A percentile compares a stretch with the other conserved stretches of the same genome.
Evolutionary conservation across 371 early-diverging fungal species (phyloP).

Genomic region (Mortierella sp.): DNA sequence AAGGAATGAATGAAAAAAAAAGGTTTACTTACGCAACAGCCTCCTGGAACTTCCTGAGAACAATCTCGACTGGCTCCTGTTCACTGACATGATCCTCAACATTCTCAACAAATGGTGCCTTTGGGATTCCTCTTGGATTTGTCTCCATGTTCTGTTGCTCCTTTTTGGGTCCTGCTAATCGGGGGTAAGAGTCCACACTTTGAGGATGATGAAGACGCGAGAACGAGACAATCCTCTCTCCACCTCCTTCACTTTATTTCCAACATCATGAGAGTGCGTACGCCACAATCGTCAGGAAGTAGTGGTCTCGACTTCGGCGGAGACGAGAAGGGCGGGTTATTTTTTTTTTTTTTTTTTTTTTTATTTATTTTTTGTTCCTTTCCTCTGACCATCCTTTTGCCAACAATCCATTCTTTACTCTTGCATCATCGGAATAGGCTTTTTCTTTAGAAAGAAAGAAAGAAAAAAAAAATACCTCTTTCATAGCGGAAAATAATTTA

Average conservation of each 20-base stretch:
- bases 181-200: background rate
- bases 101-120: slow-evolving; percentile 95
- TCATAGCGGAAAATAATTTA: no score
- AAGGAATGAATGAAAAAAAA: background rate
- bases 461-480: no score
- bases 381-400: background rate
- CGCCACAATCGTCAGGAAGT: background rate
- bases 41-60: slow-evolving; percentile 92
- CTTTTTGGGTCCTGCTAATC: background rate
- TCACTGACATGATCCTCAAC: slow-evolving; percentile 88
- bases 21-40: slow-evolving; percentile 77
- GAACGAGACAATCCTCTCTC: no score
- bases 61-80: slow-evolving; percentile 79
- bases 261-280: background rate
- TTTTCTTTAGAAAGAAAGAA: no score
- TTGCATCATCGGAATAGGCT: background rate
- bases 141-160: slow-evolving; percentile 60
- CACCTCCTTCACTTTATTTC: background rate
- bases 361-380: background rate
- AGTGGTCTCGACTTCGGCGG: background rate
- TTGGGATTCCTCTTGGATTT: slow-evolving; percentile 95
- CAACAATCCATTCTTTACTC: background rate
- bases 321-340: background rate
- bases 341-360: background rate
- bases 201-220: background rate